Evolutionary conservation across 441 rosid species (phyloP), one percentile per base, ranked within the genome.

Genomic region (Raphanus hybrid): DNA sequence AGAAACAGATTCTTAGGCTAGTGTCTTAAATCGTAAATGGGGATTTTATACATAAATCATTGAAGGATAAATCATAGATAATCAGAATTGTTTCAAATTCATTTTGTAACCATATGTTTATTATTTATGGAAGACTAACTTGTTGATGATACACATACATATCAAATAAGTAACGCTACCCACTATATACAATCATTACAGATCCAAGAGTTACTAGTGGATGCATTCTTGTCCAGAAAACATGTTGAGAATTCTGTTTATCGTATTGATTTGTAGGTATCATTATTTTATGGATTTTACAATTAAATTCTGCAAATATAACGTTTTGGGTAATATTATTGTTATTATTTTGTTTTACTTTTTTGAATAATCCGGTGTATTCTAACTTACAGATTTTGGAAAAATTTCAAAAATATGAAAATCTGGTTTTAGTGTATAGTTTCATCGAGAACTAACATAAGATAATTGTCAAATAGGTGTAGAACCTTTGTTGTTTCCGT

Each of bases 71-170:
- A 26, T 12, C 52, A 35, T 62, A 37, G 9, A 29, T 43, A 29
- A 43, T 5, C 6, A 64, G 11, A 16, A 43, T 8, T 32, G 0
- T 58, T 35, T 72, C 34, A 35, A 60, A 35, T 48, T 15, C 5
- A 12, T 5, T 37, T 27, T 35, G 11, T 67, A 67, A 67, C 59
- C 52, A 78, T 67, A 14, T 29, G 58, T 20, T 73, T 73, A 2
- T 18, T 66, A 4, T 55, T 50, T 72, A 68, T 76, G 73, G 81
- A 78, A 66, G 50, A 18, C 5, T 70, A 63, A 64, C 23, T n/a
- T 2, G 65, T 9, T 18, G 27, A 64, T 64, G 20, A 70, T 55
- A 62, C 8, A 32, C 18, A 58, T 20, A 55, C 15, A 34, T 27
- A 75, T 61, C 18, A 34, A 9, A 32, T 8, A 20, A 59, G 26